A percentile compares a stretch with the other conserved stretches of the same genome.
These are phyloP conservation scores for Chaetomium tenue DNA, from an alignment of 495 filamentous ascomycete species.

Conservation along the genomic window DNA sequence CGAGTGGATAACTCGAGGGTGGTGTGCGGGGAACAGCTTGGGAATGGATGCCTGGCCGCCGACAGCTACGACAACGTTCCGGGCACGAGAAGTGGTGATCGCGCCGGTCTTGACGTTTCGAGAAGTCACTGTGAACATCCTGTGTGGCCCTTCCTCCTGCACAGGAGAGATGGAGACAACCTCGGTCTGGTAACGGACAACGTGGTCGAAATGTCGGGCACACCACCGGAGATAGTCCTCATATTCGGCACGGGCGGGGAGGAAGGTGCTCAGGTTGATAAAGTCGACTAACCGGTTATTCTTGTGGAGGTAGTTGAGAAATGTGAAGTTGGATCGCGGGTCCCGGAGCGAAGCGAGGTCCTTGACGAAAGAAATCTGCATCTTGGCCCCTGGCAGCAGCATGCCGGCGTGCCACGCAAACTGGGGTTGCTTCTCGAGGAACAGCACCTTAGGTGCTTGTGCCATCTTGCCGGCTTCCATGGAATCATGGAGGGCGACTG, in stretches of 20 bases:
- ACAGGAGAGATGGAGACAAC: slow-evolving; percentile 61
- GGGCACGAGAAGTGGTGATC: slow-evolving; percentile 48
- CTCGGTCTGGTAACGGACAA: slow-evolving; percentile 75
- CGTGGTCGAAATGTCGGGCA: slow-evolving; percentile 71
- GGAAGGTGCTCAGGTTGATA: slow-evolving; percentile 84
- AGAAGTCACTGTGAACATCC: slow-evolving; percentile 50
- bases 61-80: slow-evolving; percentile 81
- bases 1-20: slow-evolving; percentile 77
- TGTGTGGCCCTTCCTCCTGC: slow-evolving; percentile 45
- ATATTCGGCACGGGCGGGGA: slow-evolving; percentile 83
- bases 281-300: slow-evolving; percentile 80
- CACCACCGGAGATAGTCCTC: slow-evolving; percentile 97
- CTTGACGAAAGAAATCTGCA: slow-evolving; percentile 99
- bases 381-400: slow-evolving; percentile 86
- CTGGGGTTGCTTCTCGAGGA: slow-evolving; percentile 76
- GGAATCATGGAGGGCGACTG: slow-evolving; percentile 79
- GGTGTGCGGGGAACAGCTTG: slow-evolving; percentile 56
- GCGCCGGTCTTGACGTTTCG: slow-evolving; percentile 40
- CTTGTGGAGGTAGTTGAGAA: slow-evolving; percentile 85
- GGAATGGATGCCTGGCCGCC: slow-evolving; percentile 82
- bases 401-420: slow-evolving; percentile 96
- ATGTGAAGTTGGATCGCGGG: slow-evolving; percentile 88
- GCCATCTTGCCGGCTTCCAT: slow-evolving; percentile 44
- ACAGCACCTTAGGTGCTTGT: slow-evolving; percentile 65
- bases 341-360: slow-evolving; percentile 87